Evolutionary conservation across 2,329 filamentous ascomycete species (phyloP), one percentile per base, ranked within the genome.

Genomic region (Acrodontium crateriforme): DNA sequence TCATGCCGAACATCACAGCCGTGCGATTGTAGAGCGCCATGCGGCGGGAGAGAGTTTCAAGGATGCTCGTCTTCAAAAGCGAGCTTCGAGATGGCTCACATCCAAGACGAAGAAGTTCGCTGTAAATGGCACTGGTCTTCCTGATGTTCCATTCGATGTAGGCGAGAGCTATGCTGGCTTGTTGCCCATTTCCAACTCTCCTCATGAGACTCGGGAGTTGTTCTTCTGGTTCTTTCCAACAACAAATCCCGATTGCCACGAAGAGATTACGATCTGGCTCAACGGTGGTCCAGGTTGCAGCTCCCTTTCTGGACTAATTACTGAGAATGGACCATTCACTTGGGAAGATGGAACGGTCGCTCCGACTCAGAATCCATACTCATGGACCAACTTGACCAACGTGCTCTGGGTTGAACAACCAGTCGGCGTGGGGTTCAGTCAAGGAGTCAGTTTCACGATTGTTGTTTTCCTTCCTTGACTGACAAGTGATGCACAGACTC

Each of bases 171-270:
- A 49, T 24, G 40, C 44, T 20, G 47, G 47, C 21, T 29, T 41
- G 6, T 28, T 51, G 9, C 40, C 44, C 18, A 44, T 49, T 25
- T 26, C 31, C 12, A 41, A 44, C 14, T 25, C 34, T 10, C 28
- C 29, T n/a, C 30, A 34, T 18, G 28, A 30, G 16, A 45, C 42
- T 11, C n/a, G n/a, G n/a, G 34, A 42, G 15, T 47, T 67, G 1
- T 67, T 56, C 38, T 67, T 64, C 37, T 57, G 58, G 56, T 61
- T 63, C 38, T 63, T 63, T 32, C 62, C 63, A 18, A 59, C 60
- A 2, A 52, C 49, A 5, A 55, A 60, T 22, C 55, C 56, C 2
- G 49, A 51, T 9, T 56, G 58, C 8, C 52, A 52, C 3, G 59
- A 65, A 22, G 49, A 54, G 31, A 47, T 54, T 17, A 36, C 38